Evolutionary conservation across 2,329 filamentous ascomycete species (phyloP).

Genomic region (Microascus cirrosus): DNA sequence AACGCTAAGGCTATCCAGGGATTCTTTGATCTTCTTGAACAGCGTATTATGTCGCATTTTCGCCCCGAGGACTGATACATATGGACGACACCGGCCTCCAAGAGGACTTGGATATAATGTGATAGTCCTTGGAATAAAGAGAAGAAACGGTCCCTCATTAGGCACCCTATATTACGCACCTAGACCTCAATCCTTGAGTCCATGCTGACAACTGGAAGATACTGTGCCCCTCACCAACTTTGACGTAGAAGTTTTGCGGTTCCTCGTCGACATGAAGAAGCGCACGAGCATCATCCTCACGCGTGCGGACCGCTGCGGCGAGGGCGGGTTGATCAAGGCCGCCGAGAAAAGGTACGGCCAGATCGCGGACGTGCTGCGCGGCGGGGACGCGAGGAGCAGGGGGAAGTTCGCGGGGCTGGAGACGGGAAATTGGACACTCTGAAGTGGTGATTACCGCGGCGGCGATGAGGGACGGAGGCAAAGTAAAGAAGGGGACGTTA

Average conservation of each 20-base stretch:
- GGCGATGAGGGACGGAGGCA: constrained; percentile 19
- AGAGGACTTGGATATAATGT: too few species aligned
- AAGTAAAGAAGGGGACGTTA: constrained; percentile 11
- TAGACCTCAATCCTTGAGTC: too few species aligned
- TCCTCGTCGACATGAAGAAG: constrained; percentile 32
- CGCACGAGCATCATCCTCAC: constrained; percentile 41
- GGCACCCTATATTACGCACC: too few species aligned
- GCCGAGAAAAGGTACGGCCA: constrained; percentile 16
- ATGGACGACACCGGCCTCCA: too few species aligned
- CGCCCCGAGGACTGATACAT: too few species aligned
- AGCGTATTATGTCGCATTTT: too few species aligned
- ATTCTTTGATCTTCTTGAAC: too few species aligned
- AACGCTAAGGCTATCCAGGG: too few species aligned
- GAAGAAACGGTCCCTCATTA: too few species aligned
- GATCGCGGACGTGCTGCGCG: constrained; percentile 12
- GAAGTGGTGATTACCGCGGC: constrained; percentile 25
- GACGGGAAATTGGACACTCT: constrained; percentile 16
- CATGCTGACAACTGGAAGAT: too few species aligned
- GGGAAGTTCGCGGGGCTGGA: constrained; percentile 6
- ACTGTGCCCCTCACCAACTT: constrained; percentile 36
- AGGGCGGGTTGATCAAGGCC: constrained; percentile 13
- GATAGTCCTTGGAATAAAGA: too few species aligned
- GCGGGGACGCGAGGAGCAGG: constrained; percentile 13
- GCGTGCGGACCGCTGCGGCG: constrained; percentile 39
- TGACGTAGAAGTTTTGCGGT: constrained; percentile 33